These are phyloP conservation scores for Oryza punctata DNA, from an alignment of 176 grass and related monocot genomes.

Conservation along the genomic window DNA sequence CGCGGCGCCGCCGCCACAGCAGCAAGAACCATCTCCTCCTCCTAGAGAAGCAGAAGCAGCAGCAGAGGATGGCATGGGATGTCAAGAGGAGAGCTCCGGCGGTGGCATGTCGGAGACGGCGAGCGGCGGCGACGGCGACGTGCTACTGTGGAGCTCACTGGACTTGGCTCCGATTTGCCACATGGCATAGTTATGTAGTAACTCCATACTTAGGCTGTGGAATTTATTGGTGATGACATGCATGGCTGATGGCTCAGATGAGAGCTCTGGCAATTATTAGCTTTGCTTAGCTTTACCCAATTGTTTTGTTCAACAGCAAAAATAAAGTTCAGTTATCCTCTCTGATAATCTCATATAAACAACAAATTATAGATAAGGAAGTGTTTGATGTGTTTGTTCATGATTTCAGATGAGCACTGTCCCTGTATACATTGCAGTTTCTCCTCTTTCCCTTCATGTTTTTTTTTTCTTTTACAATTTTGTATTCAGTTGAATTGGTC, in stretches of 20 bases:
- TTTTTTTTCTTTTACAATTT: too few relatives aligned
- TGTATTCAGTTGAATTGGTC: background rate
- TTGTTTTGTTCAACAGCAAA: conserved; percentile 19
- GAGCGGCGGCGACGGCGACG: conserved; percentile 30
- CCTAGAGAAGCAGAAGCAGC: background rate
- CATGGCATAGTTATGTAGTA: conserved; percentile 17
- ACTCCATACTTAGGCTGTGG: conserved; percentile 9
- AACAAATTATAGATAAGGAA: background rate
- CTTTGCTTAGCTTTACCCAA: conserved; percentile 41
- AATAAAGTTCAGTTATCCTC: conserved; percentile 10
- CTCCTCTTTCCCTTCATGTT: too few relatives aligned
- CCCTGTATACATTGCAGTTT: background rate
- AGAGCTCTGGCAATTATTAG: conserved; percentile 15
- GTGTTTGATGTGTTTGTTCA: background rate
- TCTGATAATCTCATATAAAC: background rate
- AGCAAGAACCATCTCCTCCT: background rate
- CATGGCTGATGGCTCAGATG: conserved; percentile 31
- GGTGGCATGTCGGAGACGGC: background rate
- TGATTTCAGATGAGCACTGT: background rate
- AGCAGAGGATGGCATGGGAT: background rate
- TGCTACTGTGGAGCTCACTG: conserved; percentile 64
- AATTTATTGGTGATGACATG: conserved; percentile 35
- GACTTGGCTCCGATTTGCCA: conserved; percentile 63
- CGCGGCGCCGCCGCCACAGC: background rate
- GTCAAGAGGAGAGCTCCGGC: conserved; percentile 19